Conservation (phyloP, 2,329 filamentous ascomycete genomes). For the Chalaropsis thielavioides region DNA sequence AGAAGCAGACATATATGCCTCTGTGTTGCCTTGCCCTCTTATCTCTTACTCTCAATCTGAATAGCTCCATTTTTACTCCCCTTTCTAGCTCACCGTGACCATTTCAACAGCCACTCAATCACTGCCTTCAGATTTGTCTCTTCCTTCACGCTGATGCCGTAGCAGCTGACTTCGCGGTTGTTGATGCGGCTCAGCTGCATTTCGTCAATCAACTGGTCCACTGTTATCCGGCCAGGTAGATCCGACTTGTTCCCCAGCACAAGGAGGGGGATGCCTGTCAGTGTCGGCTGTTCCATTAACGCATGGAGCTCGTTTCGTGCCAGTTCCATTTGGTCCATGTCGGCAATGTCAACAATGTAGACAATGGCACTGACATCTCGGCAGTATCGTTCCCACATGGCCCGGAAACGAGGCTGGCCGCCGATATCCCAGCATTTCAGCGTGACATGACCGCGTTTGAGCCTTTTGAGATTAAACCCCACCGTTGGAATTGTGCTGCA, state of each 20-base stretch:
- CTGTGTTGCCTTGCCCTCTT: too few species aligned
- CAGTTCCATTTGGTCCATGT: constrained; percentile 62
- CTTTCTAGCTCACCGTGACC: constrained; percentile 49
- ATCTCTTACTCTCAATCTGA: constrained; percentile 19
- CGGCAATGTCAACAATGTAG: constrained; percentile 95
- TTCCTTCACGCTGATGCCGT: constrained; percentile 96
- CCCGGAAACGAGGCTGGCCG: constrained; percentile 88
- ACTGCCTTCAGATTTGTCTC: constrained; percentile 98
- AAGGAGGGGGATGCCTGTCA: constrained; percentile 81
- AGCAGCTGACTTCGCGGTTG: constrained; percentile 91
- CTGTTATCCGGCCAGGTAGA: constrained; percentile 73
- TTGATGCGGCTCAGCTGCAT: constrained; percentile 81
- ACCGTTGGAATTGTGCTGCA: constrained; percentile 91
- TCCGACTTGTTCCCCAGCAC: constrained; percentile 97
- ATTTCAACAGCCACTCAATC: constrained; percentile 88
- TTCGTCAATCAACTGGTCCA: constrained; percentile 89
- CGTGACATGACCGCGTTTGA: constrained; percentile 95
- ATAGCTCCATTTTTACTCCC: too few species aligned
- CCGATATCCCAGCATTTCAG: constrained; percentile 99
- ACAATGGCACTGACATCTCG: constrained; percentile 95
- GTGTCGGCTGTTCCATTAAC: constrained; percentile 67
- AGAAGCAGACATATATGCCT: too few species aligned
- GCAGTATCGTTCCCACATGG: constrained; percentile 99
- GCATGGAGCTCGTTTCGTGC: constrained; percentile 87
- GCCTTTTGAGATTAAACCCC: constrained; percentile 97